Evolutionary conservation across 257 asterid species (phyloP).

Genomic region (Cynanchum wilfordii): DNA sequence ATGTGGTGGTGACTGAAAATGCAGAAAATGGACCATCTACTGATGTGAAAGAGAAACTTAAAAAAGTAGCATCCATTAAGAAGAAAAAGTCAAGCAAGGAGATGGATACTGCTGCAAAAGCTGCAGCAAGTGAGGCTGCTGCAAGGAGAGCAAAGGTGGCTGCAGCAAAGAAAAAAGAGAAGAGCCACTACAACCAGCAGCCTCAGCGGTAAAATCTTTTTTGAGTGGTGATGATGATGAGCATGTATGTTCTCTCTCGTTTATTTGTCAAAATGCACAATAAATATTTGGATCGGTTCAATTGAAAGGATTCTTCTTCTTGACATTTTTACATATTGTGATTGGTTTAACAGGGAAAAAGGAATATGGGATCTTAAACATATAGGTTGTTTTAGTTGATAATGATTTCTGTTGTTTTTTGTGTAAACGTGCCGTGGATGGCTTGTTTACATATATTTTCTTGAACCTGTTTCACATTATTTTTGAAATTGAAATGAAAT

Average conservation of each 20-base stretch:
- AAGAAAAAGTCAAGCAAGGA: constrained; percentile 87
- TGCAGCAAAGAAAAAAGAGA: constrained; percentile 96
- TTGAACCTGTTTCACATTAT: not conserved
- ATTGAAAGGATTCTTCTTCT: not conserved
- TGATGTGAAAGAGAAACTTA: constrained; percentile 67
- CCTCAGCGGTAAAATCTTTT: constrained; percentile 52
- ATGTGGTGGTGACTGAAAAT: constrained; percentile 34
- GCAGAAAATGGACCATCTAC: constrained; percentile 54
- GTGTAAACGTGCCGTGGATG: constrained; percentile 17
- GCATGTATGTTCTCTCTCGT: constrained; percentile 14
- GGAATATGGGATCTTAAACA: not conserved
- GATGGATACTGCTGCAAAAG: constrained; percentile 80
- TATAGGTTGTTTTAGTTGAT: constrained; percentile 7
- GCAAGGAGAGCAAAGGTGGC: constrained; percentile 89
- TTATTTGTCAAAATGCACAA: constrained; percentile 14
- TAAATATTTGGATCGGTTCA: constrained; percentile 18
- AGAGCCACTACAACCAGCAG: constrained; percentile 93
- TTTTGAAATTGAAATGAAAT: not conserved
- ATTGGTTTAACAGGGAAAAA: not conserved
- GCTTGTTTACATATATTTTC: not conserved
- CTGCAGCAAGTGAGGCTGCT: constrained; percentile 88
- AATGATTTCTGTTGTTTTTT: not conserved
- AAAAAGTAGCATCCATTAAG: constrained; percentile 71
- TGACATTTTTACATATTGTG: not conserved
- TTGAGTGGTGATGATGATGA: not conserved